Base-by-base conservation (phyloP, 805 yeast genomes). In the Candida ficus region DNA sequence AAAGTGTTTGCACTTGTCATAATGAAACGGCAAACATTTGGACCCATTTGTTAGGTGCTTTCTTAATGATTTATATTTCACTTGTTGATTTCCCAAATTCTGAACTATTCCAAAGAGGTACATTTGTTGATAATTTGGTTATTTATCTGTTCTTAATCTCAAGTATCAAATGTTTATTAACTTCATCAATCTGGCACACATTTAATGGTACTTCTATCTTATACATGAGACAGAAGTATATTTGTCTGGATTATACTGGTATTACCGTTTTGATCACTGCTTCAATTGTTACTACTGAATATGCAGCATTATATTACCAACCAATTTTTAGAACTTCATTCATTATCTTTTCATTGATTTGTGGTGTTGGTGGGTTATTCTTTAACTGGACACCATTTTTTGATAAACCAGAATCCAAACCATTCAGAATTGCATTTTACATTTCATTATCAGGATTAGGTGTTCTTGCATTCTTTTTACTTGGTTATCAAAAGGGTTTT, bases 161-260 rank as follows among this genome's bases (percentile, higher is more conserved):
- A 3, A 83, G 93, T 13, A 56, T 85, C 47, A 76, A 80, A 49
- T 93, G 98, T 60, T 67, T 91, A 43, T 43, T 77, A 7, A 83
- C 91, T 33, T 88, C 96, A 1, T 78, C 81, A 3, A 64, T 82
- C 31, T 91, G 97, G 97, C 99, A 91, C 62, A 85, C 97, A 4
- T 90, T 88, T 62, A 77, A 83, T 44, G 80, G 88, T 46, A 84
- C 88, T 48, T 77, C 91, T 14, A 72, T 73, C 37, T 61, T 83
- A 33, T 54, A 67, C 17, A 59, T 78, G 47, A 74, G 96, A 58
- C 71, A 80, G 48, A 75, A 78, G 39, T 87, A 85, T 63, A 96
- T 96, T 0, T 93, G 99, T 61, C 78, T 90, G 32, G 99, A 91
- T 65, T 91, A 91, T 62, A 83, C 95, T 7, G 99, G 99, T 3